phyloP scores from a whole-genome alignment of 805 yeast genomes.

The Yarrowia sp. region DNA sequence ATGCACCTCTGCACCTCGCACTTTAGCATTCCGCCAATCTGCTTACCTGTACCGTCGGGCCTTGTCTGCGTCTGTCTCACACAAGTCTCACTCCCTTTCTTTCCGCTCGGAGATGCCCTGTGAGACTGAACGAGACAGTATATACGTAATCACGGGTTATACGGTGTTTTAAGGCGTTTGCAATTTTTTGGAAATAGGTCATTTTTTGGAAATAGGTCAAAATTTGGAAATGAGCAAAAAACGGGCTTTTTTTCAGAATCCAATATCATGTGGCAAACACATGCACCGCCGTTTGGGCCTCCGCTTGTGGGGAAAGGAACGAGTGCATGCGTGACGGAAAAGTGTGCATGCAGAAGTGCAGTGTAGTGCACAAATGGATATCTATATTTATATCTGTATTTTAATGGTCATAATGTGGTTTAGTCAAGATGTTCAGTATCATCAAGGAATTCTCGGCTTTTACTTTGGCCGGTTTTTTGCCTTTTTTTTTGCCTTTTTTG shows the following conservation, averaged over 20 bases:
- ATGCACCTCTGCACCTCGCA: no score
- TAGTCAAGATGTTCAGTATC: no score
- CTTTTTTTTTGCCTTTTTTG: neutral
- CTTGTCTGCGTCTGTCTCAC: no score
- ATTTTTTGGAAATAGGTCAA: no score
- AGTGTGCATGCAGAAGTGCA: neutral
- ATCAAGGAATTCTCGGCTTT: no score
- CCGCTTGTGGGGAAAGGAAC: slow-evolving; percentile 23
- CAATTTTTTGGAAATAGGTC: no score
- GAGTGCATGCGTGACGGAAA: neutral
- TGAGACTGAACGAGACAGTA: neutral
- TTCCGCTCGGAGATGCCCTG: neutral
- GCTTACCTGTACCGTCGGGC: neutral
- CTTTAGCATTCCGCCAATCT: neutral
- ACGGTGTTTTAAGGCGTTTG: no score
- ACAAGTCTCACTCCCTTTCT: neutral
- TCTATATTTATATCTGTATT: no score
- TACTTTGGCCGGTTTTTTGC: neutral
- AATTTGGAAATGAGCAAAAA: no score
- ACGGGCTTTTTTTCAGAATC: no score
- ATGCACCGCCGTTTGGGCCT: slow-evolving; percentile 22
- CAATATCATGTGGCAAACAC: slow-evolving; percentile 23
- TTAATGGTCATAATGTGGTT: no score
- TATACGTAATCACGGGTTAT: neutral
- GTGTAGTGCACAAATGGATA: neutral